Evolutionary conservation across 1,284 basidiomycete species (phyloP).

Genomic region (Heterobasidion parviporum): DNA sequence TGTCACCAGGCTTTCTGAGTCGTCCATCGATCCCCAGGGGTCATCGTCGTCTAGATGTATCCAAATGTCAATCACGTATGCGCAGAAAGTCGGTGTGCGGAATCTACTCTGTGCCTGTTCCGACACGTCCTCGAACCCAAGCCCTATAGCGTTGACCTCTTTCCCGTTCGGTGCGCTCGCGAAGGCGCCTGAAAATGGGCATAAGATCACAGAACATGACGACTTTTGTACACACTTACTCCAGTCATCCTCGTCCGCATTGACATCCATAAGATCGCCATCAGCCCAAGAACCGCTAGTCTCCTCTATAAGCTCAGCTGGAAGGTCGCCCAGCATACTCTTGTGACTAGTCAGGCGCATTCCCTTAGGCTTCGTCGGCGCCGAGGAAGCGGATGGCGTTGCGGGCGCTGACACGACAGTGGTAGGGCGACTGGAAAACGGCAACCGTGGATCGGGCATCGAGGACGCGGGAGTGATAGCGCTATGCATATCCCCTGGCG

Average conservation of each 20-base stretch:
- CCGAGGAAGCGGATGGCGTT: constrained; percentile 12
- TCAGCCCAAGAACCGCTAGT: constrained; percentile 55
- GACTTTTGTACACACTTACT: constrained; percentile 37
- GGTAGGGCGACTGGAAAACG: constrained; percentile 4
- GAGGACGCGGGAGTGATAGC: constrained; percentile 1
- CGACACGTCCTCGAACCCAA: constrained; percentile 13
- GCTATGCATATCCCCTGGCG: constrained; percentile 57
- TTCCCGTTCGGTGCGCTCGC: constrained; percentile 51
- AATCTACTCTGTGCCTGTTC: not conserved
- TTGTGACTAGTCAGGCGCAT: constrained; percentile 67
- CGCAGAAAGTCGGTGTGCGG: no score
- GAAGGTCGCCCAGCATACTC: constrained; percentile 28
- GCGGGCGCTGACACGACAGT: constrained; percentile 8
- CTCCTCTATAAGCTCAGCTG: constrained; percentile 52
- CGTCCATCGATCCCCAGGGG: constrained; percentile 13
- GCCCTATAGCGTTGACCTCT: constrained; percentile 10
- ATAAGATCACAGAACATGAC: constrained; percentile 1
- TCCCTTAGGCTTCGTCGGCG: constrained; percentile 35
- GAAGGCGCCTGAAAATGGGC: constrained; percentile 59
- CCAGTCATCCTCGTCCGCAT: constrained; percentile 91
- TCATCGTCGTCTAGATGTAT: constrained; percentile 9
- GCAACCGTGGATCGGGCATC: constrained; percentile 12
- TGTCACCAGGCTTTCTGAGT: constrained; percentile 2
- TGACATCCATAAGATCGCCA: constrained; percentile 83
- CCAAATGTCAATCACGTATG: no score